Evolutionary conservation across 371 early-diverging fungal genomes (phyloP), one percentile per base, ranked within the genome.

Genomic region (Conidiobolus incongruus): DNA sequence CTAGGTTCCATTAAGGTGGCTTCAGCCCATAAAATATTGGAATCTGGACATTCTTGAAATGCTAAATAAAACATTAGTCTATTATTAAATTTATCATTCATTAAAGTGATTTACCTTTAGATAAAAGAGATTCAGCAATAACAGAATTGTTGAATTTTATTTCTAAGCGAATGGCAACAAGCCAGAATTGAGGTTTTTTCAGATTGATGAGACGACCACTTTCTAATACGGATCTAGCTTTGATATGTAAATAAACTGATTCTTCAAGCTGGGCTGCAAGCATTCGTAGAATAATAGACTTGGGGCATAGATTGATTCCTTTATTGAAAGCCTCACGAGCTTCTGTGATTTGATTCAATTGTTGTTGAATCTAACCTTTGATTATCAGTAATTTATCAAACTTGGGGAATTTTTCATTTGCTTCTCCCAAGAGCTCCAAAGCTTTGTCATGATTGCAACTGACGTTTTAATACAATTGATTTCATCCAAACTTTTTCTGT

Each of bases 321-420:
- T 65, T 67, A 26, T 72, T 63, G 48, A 72, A 77, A 16, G 75
- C 71, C 44, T 78, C 77, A 2, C 89, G 56, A 5, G 92, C 95
- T n/a, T 56, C 68, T 5, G 59, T 45, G 8, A 69, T 38, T 23
- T 84, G 59, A 15, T 52, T 62, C 10, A 59, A 49, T 13, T 55
- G 57, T 12, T 72, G 64, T 34, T 75, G 67, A 20, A 86, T 65
- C 49, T 92, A 92, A 12, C 84, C 81, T 52, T 75, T 72, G 38
- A 94, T 77, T 72, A 94, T 80, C 92, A 91, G 92, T 30, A 94
- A 60, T 51, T 93, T 93, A 51, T 73, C 78, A 48, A 77, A 80
- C 2, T 56, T 61, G 0, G 87, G 85, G 47, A 75, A 90, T 46
- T 63, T 63, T 3, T 51, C 49, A 13, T 84, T 48, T 0, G 71